A percentile compares a stretch with the other conserved stretches of the same genome.
Evolutionary conservation across 768 basidiomycete genomes (phyloP).

Genomic region (Hygrophoropsis aurantiaca): DNA sequence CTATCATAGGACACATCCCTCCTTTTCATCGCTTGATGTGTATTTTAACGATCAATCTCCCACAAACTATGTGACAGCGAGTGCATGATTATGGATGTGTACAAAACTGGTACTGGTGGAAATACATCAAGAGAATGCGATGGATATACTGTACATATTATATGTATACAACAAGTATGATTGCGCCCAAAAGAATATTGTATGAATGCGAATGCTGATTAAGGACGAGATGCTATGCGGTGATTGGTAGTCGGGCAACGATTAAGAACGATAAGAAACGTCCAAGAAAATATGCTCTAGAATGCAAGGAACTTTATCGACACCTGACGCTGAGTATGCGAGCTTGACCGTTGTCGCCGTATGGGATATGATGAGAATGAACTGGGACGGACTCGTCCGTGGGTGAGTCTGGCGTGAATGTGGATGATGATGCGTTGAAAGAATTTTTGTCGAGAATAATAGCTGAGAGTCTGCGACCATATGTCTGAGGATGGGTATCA

Average conservation of each 20-base stretch:
- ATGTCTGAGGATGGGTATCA: slow-evolving; percentile 37
- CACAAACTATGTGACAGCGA: too few species aligned
- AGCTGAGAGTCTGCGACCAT: slow-evolving; percentile 63
- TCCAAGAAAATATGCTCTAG: background rate
- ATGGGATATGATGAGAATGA: slow-evolving; percentile 37
- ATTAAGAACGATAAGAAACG: background rate
- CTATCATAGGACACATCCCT: slow-evolving; percentile 25
- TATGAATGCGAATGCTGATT: too few species aligned
- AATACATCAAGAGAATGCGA: too few species aligned
- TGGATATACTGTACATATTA: too few species aligned
- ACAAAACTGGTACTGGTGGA: too few species aligned
- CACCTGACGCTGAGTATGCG: slow-evolving; percentile 56
- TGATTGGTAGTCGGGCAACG: too few species aligned
- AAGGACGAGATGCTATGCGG: too few species aligned
- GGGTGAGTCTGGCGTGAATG: slow-evolving; percentile 3
- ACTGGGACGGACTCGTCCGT: slow-evolving; percentile 10
- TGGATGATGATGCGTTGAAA: slow-evolving; percentile 1
- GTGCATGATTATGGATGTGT: too few species aligned
- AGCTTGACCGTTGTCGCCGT: slow-evolving; percentile 57
- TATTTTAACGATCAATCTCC: too few species aligned
- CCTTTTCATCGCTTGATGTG: slow-evolving; percentile 26
- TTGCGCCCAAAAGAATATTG: too few species aligned
- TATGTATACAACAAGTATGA: too few species aligned
- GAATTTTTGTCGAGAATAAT: slow-evolving; percentile 51
- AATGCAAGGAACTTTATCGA: background rate